Percentiles rank a stretch among this genome's conserved stretches.
Conservation (phyloP, 148 eudicot species). For the Chenopodium berlandieri region DNA sequence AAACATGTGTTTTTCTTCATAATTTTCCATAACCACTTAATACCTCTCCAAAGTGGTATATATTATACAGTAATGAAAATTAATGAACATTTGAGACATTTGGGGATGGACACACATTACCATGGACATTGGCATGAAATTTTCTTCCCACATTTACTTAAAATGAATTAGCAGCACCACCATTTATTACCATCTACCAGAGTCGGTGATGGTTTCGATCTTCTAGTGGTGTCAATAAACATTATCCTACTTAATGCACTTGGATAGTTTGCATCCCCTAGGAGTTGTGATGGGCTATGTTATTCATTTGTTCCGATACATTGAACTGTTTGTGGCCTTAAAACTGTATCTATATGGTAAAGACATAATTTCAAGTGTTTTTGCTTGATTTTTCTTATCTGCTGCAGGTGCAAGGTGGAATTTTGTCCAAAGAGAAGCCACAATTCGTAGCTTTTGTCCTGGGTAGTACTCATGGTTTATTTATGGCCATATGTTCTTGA, state of each 20-base stretch:
- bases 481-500: neutral
- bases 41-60: too few species aligned
- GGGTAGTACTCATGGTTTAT: constrained; percentile 43
- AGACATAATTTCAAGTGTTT: neutral
- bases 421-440: constrained; percentile 34
- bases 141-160: too few species aligned
- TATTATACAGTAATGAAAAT: too few species aligned
- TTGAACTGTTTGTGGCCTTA: neutral
- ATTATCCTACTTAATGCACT: too few species aligned
- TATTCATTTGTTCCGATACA: neutral
- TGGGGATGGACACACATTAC: too few species aligned
- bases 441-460: constrained; percentile 74
- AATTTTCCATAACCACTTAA: too few species aligned
- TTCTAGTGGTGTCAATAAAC: too few species aligned
- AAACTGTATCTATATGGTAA: neutral
- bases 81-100: too few species aligned
- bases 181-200: too few species aligned
- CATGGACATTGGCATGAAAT: too few species aligned
- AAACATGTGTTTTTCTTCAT: too few species aligned
- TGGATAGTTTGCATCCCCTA: neutral
- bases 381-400: constrained; percentile 13
- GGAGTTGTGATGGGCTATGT: neutral
- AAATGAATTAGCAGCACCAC: too few species aligned
- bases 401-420: constrained; percentile 45
- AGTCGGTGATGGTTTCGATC: neutral